Conservation (phyloP, 164 flowering plant genomes). For the Umbellularia californica region DNA sequence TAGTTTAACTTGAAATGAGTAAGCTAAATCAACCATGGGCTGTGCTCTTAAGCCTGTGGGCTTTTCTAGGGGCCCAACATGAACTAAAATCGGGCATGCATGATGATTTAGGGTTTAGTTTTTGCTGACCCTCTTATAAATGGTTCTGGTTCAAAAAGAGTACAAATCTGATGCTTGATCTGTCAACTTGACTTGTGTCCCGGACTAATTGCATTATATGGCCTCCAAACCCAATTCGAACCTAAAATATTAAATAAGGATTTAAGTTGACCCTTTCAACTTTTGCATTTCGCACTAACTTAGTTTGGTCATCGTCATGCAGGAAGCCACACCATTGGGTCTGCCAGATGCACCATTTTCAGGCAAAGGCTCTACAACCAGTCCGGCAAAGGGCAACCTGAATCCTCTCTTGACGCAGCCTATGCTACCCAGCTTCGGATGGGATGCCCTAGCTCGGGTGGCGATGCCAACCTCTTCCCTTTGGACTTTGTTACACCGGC, state of each 20-base stretch:
- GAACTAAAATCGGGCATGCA: background rate
- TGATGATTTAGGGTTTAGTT: background rate
- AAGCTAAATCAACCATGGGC: background rate
- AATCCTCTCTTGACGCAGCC: slow-evolving; percentile 48
- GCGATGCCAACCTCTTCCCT: slow-evolving; percentile 78
- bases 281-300: too few species aligned
- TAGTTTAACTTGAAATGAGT: background rate
- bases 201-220: too few species aligned
- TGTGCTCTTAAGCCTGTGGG: background rate
- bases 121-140: background rate
- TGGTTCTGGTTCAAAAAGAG: background rate
- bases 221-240: background rate
- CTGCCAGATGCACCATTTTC: slow-evolving; percentile 79
- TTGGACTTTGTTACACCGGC: slow-evolving; percentile 62
- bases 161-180: too few species aligned
- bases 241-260: background rate
- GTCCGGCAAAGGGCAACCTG: slow-evolving; percentile 73
- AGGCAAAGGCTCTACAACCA: slow-evolving; percentile 96
- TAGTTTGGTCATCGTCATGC: background rate
- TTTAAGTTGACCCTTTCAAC: background rate
- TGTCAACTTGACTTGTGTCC: too few species aligned
- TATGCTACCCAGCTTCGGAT: slow-evolving; percentile 59
- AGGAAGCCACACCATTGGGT: slow-evolving; percentile 98
- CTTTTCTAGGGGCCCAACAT: background rate
- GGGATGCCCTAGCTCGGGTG: slow-evolving; percentile 83